These are phyloP conservation scores for Stromatinia cepivora DNA, from an alignment of 2,329 filamentous ascomycete genomes.

Conservation along the genomic window DNA sequence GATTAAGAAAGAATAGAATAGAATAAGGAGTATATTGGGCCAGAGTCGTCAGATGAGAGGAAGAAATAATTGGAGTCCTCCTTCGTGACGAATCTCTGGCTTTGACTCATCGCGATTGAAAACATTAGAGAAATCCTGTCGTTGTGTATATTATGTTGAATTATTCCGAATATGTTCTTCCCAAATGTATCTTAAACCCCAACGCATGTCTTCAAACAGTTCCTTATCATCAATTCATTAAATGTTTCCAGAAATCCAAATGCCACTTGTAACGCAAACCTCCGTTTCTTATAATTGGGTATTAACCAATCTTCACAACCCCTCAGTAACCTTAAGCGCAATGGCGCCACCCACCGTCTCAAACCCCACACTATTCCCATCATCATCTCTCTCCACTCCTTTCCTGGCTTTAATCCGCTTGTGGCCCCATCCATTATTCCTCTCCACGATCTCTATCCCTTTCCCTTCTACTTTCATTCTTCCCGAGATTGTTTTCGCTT, in stretches of 20 bases:
- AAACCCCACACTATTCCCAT: slow-evolving; percentile 33
- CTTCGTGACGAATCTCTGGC: no score
- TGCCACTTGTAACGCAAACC: not conserved
- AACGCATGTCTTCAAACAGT: not conserved
- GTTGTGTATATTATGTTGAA: not conserved
- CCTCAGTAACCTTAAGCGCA: not conserved
- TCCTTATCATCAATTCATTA: not conserved
- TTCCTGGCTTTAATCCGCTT: slow-evolving; percentile 34
- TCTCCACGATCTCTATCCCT: slow-evolving; percentile 31
- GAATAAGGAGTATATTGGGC: no score
- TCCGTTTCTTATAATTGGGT: not conserved
- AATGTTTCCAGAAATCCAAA: not conserved
- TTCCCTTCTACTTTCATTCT: slow-evolving; percentile 31
- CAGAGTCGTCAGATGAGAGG: no score
- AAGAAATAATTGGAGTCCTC: not conserved
- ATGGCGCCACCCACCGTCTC: slow-evolving; percentile 30
- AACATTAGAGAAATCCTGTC: not conserved
- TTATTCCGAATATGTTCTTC: not conserved
- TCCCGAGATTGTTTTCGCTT: slow-evolving; percentile 34
- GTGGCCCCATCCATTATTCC: slow-evolving; percentile 30
- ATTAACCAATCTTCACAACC: not conserved
- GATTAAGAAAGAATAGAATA: no score
- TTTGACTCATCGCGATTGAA: not conserved
- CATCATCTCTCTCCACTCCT: slow-evolving; percentile 30
- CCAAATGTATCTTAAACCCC: not conserved